phyloP scores from a whole-genome alignment of 2,329 filamentous ascomycete species.

The Monascus ruber region DNA sequence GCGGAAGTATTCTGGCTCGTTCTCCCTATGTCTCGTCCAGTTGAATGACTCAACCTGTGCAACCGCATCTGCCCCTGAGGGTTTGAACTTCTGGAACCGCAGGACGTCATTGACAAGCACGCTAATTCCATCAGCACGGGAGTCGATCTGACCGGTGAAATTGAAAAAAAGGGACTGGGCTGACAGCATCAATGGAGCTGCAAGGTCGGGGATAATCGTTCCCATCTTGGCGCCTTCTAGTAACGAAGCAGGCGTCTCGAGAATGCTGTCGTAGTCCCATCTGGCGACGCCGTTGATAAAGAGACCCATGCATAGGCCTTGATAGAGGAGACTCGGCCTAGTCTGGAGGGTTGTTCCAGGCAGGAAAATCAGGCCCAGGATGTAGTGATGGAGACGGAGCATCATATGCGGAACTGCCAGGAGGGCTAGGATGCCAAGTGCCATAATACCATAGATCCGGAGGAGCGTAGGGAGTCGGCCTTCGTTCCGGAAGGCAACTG shows the following conservation, averaged over 20 bases:
- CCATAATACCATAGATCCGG: constrained; percentile 37
- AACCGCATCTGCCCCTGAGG: constrained; percentile 21
- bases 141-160: constrained; percentile 16
- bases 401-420: constrained; percentile 47
- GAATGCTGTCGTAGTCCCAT: constrained; percentile 52
- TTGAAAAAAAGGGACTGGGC: constrained; percentile 24
- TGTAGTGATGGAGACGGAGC: constrained; percentile 54
- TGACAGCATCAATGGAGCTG: constrained; percentile 8
- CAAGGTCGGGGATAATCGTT: constrained; percentile 20
- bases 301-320: constrained; percentile 49
- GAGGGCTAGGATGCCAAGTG: constrained; percentile 32
- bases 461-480: constrained; percentile 39
- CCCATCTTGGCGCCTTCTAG: constrained; percentile 25
- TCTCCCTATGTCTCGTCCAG: constrained; percentile 21
- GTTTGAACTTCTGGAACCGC: constrained; percentile 40
- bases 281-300: constrained; percentile 54
- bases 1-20: constrained; percentile 30
- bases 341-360: constrained; percentile 50
- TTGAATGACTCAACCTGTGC: constrained; percentile 14
- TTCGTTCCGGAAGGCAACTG: constrained; percentile 45
- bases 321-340: constrained; percentile 46
- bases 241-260: constrained; percentile 45
- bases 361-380: constrained; percentile 47
- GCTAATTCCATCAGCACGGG: constrained; percentile 41
- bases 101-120: constrained; percentile 53